These are phyloP conservation scores for Drechslera avenae DNA, from an alignment of 2,329 filamentous ascomycete genomes.

Conservation along the genomic window DNA sequence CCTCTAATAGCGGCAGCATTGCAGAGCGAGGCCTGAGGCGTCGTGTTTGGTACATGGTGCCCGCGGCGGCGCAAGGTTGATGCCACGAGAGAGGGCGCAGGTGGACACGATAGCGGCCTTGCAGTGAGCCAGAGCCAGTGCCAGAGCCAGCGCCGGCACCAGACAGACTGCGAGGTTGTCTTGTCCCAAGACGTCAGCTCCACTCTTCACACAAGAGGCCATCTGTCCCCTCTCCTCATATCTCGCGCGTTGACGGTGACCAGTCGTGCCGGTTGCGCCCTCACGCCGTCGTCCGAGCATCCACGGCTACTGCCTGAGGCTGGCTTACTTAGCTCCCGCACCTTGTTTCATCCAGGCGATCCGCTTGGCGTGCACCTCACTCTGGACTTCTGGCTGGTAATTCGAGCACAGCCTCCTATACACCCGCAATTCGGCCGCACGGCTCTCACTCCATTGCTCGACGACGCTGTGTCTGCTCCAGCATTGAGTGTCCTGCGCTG, in stretches of 20 bases:
- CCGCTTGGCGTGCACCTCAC: conserved; percentile 28
- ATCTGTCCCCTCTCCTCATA: conserved; percentile 1
- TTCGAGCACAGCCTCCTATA: conserved; percentile 28
- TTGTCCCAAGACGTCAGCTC: not conserved
- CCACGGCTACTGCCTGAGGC: conserved; percentile 18
- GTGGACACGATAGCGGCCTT: not conserved
- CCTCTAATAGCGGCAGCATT: not conserved
- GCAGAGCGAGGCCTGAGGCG: conserved; percentile 2
- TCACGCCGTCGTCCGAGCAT: conserved; percentile 5
- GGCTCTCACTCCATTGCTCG: conserved; percentile 19
- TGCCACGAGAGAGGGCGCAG: not conserved
- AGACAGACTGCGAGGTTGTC: not conserved
- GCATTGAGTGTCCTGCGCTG: conserved; percentile 37
- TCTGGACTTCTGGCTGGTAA: conserved; percentile 24
- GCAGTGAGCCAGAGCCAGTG: not conserved
- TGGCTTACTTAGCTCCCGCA: conserved; percentile 29
- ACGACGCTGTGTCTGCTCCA: conserved; percentile 17
- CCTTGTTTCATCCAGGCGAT: conserved; percentile 31
- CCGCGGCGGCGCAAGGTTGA: not conserved
- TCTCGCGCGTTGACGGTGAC: not conserved
- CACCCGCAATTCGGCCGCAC: conserved; percentile 29
- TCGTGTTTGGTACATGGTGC: not conserved
- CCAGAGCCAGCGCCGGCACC: not conserved
- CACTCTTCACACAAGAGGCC: not conserved
- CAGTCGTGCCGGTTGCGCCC: conserved; percentile 1